These are phyloP conservation scores for Phytophthora citrophthora DNA, from an alignment of 352 stramenopile genomes.

Conservation along the genomic window DNA sequence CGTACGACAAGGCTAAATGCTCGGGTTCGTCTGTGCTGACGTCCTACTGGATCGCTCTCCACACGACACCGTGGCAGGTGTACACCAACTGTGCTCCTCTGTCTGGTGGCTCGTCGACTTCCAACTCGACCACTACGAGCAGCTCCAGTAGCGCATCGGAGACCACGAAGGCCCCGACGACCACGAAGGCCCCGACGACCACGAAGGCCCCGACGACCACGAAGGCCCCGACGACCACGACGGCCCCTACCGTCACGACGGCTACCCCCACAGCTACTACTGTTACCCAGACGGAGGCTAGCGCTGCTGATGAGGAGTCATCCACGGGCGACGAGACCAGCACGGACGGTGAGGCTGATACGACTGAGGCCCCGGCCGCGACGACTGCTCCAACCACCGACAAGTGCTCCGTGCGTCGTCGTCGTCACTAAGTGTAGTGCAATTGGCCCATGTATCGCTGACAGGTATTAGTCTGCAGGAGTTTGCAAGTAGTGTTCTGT, in stretches of 20 bases:
- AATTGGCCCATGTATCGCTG: constrained; percentile 13
- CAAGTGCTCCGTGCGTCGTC: constrained; percentile 43
- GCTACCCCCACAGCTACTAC: constrained; percentile 6
- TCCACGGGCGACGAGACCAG: constrained; percentile 12
- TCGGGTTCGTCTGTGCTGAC: constrained; percentile 35
- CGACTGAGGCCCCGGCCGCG: constrained; percentile 12
- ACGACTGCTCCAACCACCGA: constrained; percentile 19
- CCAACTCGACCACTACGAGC: constrained; percentile 19
- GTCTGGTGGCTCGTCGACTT: constrained; percentile 17
- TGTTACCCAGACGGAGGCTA: constrained; percentile 17
- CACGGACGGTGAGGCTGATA: constrained; percentile 15
- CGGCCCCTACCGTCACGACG: constrained; percentile 14
- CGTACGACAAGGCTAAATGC: constrained; percentile 52
- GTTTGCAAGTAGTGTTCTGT: constrained; percentile 15
- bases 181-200: constrained; percentile 5
- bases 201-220: constrained; percentile 18
- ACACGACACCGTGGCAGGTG: constrained; percentile 52
- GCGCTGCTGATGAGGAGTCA: constrained; percentile 1
- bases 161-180: background rate
- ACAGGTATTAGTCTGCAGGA: constrained; percentile 9
- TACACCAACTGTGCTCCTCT: constrained; percentile 57
- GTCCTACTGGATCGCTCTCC: constrained; percentile 55
- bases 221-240: constrained; percentile 1
- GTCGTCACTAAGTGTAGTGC: constrained; percentile 27
- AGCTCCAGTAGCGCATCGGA: constrained; percentile 7